phyloP scores from a whole-genome alignment of 2,329 filamentous ascomycete species.

The Biscogniauxia mediterranea region DNA sequence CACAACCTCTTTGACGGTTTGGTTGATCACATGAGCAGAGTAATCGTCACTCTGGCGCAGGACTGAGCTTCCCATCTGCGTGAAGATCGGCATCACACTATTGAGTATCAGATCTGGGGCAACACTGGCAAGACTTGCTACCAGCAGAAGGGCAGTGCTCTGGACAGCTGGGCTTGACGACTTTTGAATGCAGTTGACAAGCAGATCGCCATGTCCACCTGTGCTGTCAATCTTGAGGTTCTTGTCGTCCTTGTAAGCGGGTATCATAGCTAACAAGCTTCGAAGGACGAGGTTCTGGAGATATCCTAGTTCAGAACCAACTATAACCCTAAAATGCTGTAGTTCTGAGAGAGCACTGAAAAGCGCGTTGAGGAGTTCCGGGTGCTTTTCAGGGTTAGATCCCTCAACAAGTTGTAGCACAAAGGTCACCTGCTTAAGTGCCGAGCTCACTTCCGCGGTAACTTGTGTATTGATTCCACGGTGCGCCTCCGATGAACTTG shows the following conservation, averaged over 20 bases:
- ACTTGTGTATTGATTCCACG: conserved; percentile 59
- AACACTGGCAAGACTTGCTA: conserved; percentile 81
- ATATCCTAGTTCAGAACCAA: conserved; percentile 86
- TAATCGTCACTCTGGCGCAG: conserved; percentile 94
- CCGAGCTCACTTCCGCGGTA: conserved; percentile 62
- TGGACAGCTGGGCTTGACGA: conserved; percentile 92
- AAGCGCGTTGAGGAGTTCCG: conserved; percentile 72
- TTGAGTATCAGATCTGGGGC: conserved; percentile 90
- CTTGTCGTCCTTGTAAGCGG: conserved; percentile 64
- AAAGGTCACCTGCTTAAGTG: conserved; percentile 76
- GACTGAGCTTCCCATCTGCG: conserved; percentile 92
- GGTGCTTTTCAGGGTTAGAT: conserved; percentile 71
- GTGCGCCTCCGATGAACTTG: conserved; percentile 68
- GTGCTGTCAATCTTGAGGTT: conserved; percentile 70
- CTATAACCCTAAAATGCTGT: conserved; percentile 76
- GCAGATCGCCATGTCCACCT: conserved; percentile 80
- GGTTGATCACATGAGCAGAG: conserved; percentile 92
- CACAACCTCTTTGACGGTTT: conserved; percentile 91
- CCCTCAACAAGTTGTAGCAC: conserved; percentile 86
- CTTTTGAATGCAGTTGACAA: conserved; percentile 91
- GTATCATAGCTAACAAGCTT: conserved; percentile 80
- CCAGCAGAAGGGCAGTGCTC: conserved; percentile 82
- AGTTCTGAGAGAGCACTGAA: conserved; percentile 86
- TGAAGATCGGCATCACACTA: conserved; percentile 98
- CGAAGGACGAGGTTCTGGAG: conserved; percentile 81